Percentiles rank a stretch among this genome's conserved stretches.
Conservation (phyloP, 306 rosid species). For the Canavalia ensiformis region DNA sequence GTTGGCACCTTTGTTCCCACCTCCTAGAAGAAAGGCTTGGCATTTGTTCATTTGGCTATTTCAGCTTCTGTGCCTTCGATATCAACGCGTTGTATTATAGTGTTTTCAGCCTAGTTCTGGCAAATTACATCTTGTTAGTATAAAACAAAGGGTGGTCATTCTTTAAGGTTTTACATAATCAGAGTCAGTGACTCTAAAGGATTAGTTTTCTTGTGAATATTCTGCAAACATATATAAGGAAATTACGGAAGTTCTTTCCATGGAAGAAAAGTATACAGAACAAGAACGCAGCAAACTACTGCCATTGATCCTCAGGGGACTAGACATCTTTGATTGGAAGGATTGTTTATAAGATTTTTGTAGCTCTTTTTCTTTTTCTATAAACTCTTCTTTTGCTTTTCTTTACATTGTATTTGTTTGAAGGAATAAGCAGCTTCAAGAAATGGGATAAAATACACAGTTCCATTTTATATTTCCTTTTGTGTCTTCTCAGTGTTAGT, state of each 20-base stretch:
- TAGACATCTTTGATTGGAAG: constrained; percentile 53
- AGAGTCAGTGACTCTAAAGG: constrained; percentile 54
- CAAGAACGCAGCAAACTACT: constrained; percentile 40
- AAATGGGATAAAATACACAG: constrained; percentile 46
- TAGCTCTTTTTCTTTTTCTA: constrained; percentile 28
- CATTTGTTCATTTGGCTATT: constrained; percentile 45
- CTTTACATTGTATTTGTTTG: constrained; percentile 59
- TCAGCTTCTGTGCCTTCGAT: constrained; percentile 37
- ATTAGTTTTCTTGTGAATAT: constrained; percentile 68
- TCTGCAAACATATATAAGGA: constrained; percentile 55
- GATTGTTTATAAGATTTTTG: constrained; percentile 63
- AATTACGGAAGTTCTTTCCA: constrained; percentile 53
- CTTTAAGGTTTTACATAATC: constrained; percentile 58
- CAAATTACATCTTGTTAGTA: constrained; percentile 55
- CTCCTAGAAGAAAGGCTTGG: constrained; percentile 52
- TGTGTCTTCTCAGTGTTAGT: neutral
- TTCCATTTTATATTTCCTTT: constrained; percentile 10
- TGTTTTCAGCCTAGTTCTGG: constrained; percentile 49
- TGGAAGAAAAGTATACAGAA: constrained; percentile 51
- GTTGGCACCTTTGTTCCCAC: constrained; percentile 88
- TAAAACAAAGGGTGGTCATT: constrained; percentile 53
- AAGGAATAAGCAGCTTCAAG: constrained; percentile 53
- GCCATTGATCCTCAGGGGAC: constrained; percentile 45
- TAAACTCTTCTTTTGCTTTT: neutral
- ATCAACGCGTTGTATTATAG: constrained; percentile 50